A percentile compares a stretch with the other conserved stretches of the same genome.
These are phyloP conservation scores for Solanum gandarillasii DNA, from an alignment of 257 asterid genomes.

Conservation along the genomic window DNA sequence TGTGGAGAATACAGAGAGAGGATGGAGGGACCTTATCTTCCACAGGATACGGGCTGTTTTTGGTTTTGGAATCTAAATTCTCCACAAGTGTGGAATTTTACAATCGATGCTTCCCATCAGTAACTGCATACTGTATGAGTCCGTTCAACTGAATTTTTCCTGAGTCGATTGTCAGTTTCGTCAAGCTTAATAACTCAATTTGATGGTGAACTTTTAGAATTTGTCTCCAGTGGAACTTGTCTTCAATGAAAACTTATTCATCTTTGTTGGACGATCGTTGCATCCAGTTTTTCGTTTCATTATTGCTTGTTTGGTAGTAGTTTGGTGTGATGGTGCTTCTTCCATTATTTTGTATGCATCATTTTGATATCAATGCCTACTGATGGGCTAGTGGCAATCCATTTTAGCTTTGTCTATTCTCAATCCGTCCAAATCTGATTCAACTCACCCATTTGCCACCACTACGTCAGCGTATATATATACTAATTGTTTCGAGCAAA, in stretches of 20 bases:
- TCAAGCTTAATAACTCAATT: neutral
- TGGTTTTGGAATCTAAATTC: constrained; percentile 30
- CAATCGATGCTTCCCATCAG: neutral
- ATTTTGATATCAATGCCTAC: neutral
- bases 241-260: neutral
- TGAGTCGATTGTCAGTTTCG: neutral
- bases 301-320: neutral
- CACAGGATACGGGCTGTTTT: constrained; percentile 52
- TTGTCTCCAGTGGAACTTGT: neutral
- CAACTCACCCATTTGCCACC: neutral
- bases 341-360: neutral
- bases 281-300: neutral
- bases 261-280: neutral
- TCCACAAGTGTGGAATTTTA: neutral
- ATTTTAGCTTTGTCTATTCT: neutral
- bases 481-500: neutral
- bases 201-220: neutral
- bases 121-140: neutral
- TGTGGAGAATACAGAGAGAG: constrained; percentile 89
- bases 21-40: constrained; percentile 95
- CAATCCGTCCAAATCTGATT: neutral
- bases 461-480: neutral
- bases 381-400: neutral
- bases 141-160: neutral
- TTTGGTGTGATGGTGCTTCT: neutral